Conservation (phyloP, 2,329 filamentous ascomycete genomes). For the Biscogniauxia sp. region DNA sequence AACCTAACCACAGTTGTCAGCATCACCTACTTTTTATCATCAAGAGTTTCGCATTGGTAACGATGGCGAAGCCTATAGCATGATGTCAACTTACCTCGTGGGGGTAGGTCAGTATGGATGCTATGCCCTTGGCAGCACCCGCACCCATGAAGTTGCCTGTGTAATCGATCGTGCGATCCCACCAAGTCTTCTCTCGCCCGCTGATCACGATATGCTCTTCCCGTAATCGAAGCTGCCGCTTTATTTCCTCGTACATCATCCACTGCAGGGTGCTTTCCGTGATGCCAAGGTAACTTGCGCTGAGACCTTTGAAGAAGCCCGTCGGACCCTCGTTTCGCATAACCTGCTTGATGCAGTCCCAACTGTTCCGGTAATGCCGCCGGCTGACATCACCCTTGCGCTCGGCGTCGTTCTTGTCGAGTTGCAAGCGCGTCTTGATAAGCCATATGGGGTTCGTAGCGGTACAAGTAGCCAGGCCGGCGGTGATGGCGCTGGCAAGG, state of each 20-base stretch:
- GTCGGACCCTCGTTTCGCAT: constrained; percentile 75
- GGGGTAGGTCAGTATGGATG: constrained; percentile 82
- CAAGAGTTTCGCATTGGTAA: constrained; percentile 6
- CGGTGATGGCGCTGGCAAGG: constrained; percentile 70
- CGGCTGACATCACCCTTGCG: constrained; percentile 50
- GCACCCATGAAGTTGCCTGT: constrained; percentile 77
- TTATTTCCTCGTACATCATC: constrained; percentile 93
- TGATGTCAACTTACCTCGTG: constrained; percentile 67
- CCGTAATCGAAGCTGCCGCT: constrained; percentile 65
- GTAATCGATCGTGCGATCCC: constrained; percentile 76
- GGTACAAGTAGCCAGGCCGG: constrained; percentile 83
- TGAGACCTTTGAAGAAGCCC: constrained; percentile 86
- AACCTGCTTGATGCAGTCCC: constrained; percentile 83
- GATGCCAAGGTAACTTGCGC: constrained; percentile 86
- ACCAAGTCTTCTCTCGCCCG: constrained; percentile 63
- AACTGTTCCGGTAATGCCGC: constrained; percentile 80
- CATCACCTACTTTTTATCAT: not conserved
- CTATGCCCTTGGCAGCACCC: constrained; percentile 81
- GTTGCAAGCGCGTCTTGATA: constrained; percentile 87
- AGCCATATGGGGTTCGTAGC: constrained; percentile 97
- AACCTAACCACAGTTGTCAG: constrained; percentile 47
- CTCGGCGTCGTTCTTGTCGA: constrained; percentile 79
- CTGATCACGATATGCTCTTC: constrained; percentile 55
- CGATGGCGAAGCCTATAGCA: not conserved
- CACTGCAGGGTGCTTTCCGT: constrained; percentile 89